phyloP scores from a whole-genome alignment of 495 filamentous ascomycete species.

The Penicillium samsonianum region DNA sequence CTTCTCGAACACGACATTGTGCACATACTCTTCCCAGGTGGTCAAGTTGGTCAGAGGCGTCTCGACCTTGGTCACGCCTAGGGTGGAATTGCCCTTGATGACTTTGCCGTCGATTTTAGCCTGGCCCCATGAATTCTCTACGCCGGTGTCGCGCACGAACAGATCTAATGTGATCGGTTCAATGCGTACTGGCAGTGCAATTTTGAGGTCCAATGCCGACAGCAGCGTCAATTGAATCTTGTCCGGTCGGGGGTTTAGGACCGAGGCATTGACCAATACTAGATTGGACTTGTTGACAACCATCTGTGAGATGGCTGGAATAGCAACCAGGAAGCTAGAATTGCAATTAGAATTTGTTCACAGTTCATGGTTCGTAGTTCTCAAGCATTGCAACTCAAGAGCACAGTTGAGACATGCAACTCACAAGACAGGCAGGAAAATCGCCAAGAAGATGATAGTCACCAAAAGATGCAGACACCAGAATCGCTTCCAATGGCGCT shows the following conservation, averaged over 20 bases:
- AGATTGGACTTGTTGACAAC: conserved; percentile 43
- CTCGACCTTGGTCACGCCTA: conserved; percentile 26
- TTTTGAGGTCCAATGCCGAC: conserved; percentile 40
- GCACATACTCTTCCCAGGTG: conserved; percentile 39
- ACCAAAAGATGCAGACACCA: conserved; percentile 41
- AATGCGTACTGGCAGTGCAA: conserved; percentile 40
- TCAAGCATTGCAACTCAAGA: neutral
- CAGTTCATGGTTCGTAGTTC: no score
- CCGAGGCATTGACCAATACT: conserved; percentile 37
- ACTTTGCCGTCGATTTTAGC: conserved; percentile 27
- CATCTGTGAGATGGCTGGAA: conserved; percentile 46
- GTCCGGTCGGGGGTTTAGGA: conserved; percentile 38
- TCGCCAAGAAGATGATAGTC: conserved; percentile 33
- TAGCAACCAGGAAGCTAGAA: conserved; percentile 43
- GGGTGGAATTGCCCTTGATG: conserved; percentile 39
- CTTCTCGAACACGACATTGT: conserved; percentile 34
- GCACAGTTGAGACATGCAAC: conserved; percentile 5
- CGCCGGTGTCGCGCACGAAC: conserved; percentile 32
- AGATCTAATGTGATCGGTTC: conserved; percentile 38
- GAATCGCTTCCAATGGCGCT: conserved; percentile 44
- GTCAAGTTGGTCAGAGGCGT: conserved; percentile 30
- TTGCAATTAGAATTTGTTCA: conserved; percentile 6
- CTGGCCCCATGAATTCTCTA: conserved; percentile 31
- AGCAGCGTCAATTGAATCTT: conserved; percentile 34
- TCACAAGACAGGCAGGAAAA: conserved; percentile 45